Conservation (phyloP, 2,329 filamentous ascomycete species). For the Ceratocystis eucalypticola region DNA sequence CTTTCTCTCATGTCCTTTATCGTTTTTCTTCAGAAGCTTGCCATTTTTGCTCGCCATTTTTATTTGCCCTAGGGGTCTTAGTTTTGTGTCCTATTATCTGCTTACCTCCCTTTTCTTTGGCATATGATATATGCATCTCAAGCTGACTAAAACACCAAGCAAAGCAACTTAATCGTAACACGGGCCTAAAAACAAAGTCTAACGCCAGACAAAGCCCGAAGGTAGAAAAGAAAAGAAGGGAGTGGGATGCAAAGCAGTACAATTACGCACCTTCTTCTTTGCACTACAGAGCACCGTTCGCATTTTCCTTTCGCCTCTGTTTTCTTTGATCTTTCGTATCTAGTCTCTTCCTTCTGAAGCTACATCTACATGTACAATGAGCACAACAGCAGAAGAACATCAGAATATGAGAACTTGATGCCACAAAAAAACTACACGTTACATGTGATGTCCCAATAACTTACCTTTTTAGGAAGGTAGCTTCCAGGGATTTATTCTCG, state of each 20-base stretch:
- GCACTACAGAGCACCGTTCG: not conserved
- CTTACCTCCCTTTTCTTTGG: not conserved
- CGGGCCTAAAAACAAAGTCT: not conserved
- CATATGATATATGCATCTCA: not conserved
- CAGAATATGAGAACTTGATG: not conserved
- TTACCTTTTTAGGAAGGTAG: constrained; percentile 5
- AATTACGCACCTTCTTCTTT: not conserved
- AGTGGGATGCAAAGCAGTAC: not conserved
- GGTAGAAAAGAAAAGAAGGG: too few relatives aligned
- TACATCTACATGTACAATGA: not conserved
- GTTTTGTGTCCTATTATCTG: not conserved
- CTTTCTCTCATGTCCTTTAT: not conserved
- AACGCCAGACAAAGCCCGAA: not conserved
- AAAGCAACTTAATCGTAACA: not conserved
- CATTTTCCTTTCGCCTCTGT: not conserved
- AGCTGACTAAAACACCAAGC: not conserved
- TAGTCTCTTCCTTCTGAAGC: not conserved
- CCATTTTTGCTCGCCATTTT: not conserved
- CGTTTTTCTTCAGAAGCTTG: too few relatives aligned
- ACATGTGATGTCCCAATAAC: not conserved
- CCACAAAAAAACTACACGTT: not conserved
- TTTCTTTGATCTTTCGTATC: not conserved
- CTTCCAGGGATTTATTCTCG: not conserved
- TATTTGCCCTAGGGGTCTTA: not conserved
- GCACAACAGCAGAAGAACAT: not conserved